Evolutionary conservation across 2,329 filamentous ascomycete genomes (phyloP).

Genomic region (Epichloe bromicola): DNA sequence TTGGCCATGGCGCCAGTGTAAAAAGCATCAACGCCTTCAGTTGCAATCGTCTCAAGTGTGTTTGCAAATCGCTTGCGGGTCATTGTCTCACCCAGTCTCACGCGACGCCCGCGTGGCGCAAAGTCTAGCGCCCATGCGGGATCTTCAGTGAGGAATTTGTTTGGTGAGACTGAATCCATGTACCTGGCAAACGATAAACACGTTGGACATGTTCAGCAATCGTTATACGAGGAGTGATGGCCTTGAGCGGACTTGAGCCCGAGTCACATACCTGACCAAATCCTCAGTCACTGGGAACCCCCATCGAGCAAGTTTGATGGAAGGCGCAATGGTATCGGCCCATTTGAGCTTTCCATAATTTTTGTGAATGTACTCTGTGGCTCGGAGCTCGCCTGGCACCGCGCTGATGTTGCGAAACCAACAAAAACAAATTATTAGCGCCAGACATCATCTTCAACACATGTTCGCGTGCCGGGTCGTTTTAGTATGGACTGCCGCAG

Average conservation of each 20-base stretch:
- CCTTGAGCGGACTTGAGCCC: background rate
- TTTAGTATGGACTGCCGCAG: too few species aligned
- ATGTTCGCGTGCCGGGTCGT: too few species aligned
- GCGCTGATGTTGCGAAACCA: conserved; percentile 27
- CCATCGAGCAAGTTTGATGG: conserved; percentile 56
- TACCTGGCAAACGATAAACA: conserved; percentile 25
- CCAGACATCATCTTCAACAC: background rate
- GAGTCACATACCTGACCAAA: conserved; percentile 32
- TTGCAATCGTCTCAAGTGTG: conserved; percentile 57
- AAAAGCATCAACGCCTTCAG: conserved; percentile 52
- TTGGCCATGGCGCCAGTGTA: conserved; percentile 58
- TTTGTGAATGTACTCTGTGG: conserved; percentile 60
- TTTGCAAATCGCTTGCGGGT: conserved; percentile 62
- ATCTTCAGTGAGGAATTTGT: conserved; percentile 54
- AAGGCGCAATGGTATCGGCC: conserved; percentile 54
- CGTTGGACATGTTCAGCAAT: background rate
- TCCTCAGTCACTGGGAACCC: conserved; percentile 64
- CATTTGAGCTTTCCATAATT: conserved; percentile 52
- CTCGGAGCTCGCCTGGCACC: conserved; percentile 58
- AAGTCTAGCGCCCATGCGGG: conserved; percentile 75
- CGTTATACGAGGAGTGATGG: too few species aligned
- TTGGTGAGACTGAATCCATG: conserved; percentile 40
- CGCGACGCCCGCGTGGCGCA: conserved; percentile 55
- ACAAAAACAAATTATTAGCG: background rate
- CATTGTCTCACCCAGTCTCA: conserved; percentile 59